Conservation (phyloP, 495 filamentous ascomycete species). For the Podospora comata region DNA sequence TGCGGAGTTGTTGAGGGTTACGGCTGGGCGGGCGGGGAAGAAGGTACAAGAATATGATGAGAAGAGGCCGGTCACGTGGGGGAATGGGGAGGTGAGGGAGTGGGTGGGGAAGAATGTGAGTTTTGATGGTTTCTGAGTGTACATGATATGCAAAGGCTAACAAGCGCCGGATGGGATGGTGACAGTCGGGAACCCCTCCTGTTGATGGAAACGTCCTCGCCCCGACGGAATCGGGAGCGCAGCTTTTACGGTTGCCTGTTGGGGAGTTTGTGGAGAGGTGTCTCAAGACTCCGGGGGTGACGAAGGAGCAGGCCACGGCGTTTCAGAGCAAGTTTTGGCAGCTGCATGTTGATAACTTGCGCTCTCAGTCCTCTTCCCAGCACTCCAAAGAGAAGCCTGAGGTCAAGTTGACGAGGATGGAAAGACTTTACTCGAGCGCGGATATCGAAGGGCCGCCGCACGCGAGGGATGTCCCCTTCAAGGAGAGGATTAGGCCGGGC, state of each 20-base stretch:
- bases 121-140: neutral
- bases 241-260: constrained; percentile 27
- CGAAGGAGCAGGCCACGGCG: constrained; percentile 31
- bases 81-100: constrained; percentile 21
- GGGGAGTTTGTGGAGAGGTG: constrained; percentile 24
- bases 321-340: constrained; percentile 37
- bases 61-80: constrained; percentile 21
- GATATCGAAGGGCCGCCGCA: constrained; percentile 17
- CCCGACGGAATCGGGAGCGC: constrained; percentile 23
- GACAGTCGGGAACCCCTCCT: constrained; percentile 23
- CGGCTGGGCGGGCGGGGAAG: constrained; percentile 11
- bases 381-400: neutral
- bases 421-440: constrained; percentile 15
- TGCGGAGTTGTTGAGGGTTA: constrained; percentile 25
- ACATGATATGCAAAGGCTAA: neutral
- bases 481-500: constrained; percentile 33
- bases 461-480: constrained; percentile 23
- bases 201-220: constrained; percentile 20
- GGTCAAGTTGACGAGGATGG: neutral
- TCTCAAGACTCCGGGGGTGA: constrained; percentile 21
- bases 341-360: constrained; percentile 28
- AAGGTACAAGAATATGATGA: constrained; percentile 11
- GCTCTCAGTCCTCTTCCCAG: neutral
- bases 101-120: constrained; percentile 26
- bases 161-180: neutral